Evolutionary conservation across 768 basidiomycete genomes (phyloP).

Genomic region (Trametes cubensis): DNA sequence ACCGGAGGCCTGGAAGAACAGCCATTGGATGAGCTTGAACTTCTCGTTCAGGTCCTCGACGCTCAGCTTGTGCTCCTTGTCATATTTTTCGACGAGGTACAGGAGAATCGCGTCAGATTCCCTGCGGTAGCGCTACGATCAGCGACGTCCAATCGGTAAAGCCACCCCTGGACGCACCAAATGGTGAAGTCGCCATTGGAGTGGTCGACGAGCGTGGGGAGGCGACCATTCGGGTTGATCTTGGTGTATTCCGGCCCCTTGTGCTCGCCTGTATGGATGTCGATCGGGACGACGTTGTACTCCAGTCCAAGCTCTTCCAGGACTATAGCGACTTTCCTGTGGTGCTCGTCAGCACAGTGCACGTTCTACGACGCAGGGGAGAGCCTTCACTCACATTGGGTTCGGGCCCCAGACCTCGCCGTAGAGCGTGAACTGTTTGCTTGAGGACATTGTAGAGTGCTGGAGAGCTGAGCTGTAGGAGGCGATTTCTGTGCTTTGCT

Average conservation of each 20-base stretch:
- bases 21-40: conserved; percentile 39
- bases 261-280: conserved; percentile 30
- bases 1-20: conserved; percentile 42
- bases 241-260: conserved; percentile 30
- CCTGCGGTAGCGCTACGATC: conserved; percentile 8
- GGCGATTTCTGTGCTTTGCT: too few species aligned
- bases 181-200: conserved; percentile 34
- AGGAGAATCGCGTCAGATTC: conserved; percentile 44
- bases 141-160: background rate
- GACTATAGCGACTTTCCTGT: background rate
- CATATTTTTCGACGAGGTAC: conserved; percentile 47
- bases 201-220: conserved; percentile 40
- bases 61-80: conserved; percentile 41
- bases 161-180: conserved; percentile 24
- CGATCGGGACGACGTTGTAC: conserved; percentile 29
- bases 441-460: conserved; percentile 1
- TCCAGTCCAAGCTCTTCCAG: conserved; percentile 22
- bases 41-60: conserved; percentile 20
- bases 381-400: background rate
- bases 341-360: too few species aligned
- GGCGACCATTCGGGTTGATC: conserved; percentile 39
- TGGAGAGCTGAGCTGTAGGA: too few species aligned
- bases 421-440: conserved; percentile 33
- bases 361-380: too few species aligned
- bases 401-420: conserved; percentile 26